A percentile compares a stretch with the other conserved stretches of the same genome.
phyloP scores from a whole-genome alignment of 768 basidiomycete genomes.

The Xerocomellus chrysenteron region DNA sequence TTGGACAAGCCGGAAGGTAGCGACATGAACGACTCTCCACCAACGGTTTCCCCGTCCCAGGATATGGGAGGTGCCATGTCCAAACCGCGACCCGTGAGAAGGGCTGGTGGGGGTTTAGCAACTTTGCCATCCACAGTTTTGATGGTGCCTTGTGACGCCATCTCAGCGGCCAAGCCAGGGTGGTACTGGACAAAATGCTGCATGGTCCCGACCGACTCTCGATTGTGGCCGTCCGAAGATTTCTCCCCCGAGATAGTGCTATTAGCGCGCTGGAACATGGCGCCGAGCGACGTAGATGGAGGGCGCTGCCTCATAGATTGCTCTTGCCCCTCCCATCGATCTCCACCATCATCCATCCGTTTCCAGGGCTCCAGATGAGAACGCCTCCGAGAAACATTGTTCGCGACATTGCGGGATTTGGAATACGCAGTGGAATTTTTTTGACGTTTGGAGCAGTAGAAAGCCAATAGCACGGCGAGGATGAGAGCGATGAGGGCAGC shows the following conservation, averaged over 20 bases:
- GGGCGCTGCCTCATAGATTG: constrained; percentile 44
- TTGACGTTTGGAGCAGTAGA: constrained; percentile 52
- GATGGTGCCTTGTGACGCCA: constrained; percentile 38
- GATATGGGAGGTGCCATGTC: constrained; percentile 41
- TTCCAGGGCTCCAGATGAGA: constrained; percentile 51
- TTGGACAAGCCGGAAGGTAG: constrained; percentile 42
- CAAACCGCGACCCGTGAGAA: constrained; percentile 43
- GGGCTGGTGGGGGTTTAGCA: constrained; percentile 34
- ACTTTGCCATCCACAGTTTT: constrained; percentile 21
- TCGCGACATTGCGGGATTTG: constrained; percentile 40
- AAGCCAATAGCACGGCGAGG: constrained; percentile 47
- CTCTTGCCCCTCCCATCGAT: constrained; percentile 44
- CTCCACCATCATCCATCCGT: constrained; percentile 52
- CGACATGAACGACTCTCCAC: constrained; percentile 51
- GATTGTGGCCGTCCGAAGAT: constrained; percentile 39
- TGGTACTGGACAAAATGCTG: constrained; percentile 59
- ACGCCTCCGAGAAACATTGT: constrained; percentile 45
- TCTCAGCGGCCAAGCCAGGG: constrained; percentile 50
- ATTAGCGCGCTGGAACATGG: constrained; percentile 61
- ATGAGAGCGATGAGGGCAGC: constrained; percentile 56
- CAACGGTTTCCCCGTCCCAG: constrained; percentile 51
- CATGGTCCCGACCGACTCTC: constrained; percentile 33
- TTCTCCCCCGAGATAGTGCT: constrained; percentile 53
- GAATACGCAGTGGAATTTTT: constrained; percentile 19
- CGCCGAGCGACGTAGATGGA: constrained; percentile 44